Base-by-base conservation (phyloP, 208 protist genomes). In the Tritrichomonas musculus region DNA sequence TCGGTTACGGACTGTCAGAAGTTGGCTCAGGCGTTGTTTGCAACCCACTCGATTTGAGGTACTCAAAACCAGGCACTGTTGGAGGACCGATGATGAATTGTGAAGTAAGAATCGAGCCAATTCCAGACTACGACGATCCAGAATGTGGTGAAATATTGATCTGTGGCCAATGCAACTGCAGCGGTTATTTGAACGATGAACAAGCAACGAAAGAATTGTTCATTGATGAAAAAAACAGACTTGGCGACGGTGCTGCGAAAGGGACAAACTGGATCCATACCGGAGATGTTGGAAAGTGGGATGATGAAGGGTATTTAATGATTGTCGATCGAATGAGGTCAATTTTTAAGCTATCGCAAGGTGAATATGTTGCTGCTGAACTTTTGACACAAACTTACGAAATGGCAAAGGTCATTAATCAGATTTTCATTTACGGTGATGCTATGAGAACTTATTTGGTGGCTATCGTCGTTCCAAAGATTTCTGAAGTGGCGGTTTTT, bases 271-370 rank as follows among this genome's bases (percentile, higher is more conserved):
- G 88, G 88, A 72, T 92, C 22, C 36, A 50, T 17, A 92, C 88
- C 49, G 88, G 88, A 14, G 88, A 92, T 92, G 44, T 92, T 41
- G 88, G 88, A 22, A 64, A 69, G n/a, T 72, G 36, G 33, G 57
- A 92, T 27, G 3, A 39, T 5, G 57, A 92, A 50, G 55, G 55
- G 47, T 49, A n/a, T 64, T 72, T 92, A 27, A 20, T 20, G 22
- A 96, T 98, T 93, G 97, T 98, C 93, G 97, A 98, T 93, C 92
- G 97, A 57, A 96, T 96, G 92, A 97, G 97, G 80, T 95, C 97
- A 93, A 96, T 97, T 30, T 98, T 98, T 92, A 98, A 98, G 93
- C 92, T 97, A 1, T 95, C 96, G 3, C 96, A 97, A 88, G 97
- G 96, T 33, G 88, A 92, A 72, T 92, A 92, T 36, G 57, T 92